Conservation (phyloP, 176 grass and related monocot species). For the Ensete glaucum region DNA sequence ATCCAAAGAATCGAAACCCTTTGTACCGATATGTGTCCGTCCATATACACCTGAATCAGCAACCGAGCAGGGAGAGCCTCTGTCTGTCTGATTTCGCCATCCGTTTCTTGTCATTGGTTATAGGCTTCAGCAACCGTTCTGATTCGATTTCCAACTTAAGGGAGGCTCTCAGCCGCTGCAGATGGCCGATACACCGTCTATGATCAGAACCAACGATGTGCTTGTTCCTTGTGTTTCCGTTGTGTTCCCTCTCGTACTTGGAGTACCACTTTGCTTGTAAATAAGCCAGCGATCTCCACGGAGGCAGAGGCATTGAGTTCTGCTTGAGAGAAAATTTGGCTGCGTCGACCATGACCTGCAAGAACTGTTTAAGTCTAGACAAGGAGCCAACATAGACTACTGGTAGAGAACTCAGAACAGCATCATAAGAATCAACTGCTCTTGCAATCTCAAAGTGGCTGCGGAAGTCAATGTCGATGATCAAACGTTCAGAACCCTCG, state of each 20-base stretch:
- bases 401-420: conserved; percentile 55
- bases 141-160: conserved; percentile 45
- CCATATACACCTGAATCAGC: conserved; percentile 22
- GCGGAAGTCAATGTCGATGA: conserved; percentile 86
- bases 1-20: background rate
- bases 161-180: conserved; percentile 51
- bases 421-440: conserved; percentile 64
- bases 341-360: conserved; percentile 85
- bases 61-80: conserved; percentile 39
- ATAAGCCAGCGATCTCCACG: conserved; percentile 88
- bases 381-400: conserved; percentile 61
- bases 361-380: conserved; percentile 62
- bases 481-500: conserved; percentile 37
- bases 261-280: conserved; percentile 80
- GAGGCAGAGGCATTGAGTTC: conserved; percentile 94
- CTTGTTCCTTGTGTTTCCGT: conserved; percentile 4
- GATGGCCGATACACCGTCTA: conserved; percentile 40
- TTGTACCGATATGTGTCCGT: background rate
- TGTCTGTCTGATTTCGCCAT: conserved; percentile 40
- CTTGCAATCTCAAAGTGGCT: conserved; percentile 96
- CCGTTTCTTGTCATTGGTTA: conserved; percentile 53
- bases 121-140: conserved; percentile 34
- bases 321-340: conserved; percentile 88
- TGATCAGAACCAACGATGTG: conserved; percentile 23
- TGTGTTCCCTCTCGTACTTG: conserved; percentile 54